A percentile compares a stretch with the other conserved stretches of the same genome.
Conservation (phyloP, 23 red algal species). For the Chondrus crispus region DNA sequence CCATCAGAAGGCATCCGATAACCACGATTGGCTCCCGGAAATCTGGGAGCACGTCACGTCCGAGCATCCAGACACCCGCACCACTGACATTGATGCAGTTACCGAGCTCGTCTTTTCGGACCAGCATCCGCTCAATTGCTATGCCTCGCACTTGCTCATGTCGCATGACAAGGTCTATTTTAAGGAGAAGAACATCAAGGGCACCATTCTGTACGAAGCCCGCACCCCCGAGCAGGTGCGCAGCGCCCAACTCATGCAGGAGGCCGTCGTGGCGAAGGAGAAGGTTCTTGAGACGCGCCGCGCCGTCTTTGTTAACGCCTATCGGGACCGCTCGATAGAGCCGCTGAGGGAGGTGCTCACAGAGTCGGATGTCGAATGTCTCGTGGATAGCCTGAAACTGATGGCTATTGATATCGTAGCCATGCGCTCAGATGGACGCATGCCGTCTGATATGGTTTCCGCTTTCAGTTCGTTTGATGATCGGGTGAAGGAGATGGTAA, state of each 20-base stretch:
- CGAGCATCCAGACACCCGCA: background rate
- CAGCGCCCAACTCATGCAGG: background rate
- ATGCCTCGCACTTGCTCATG: slow-evolving; percentile 47
- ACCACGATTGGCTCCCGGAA: slow-evolving; percentile 42
- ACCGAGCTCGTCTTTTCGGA: slow-evolving; percentile 43
- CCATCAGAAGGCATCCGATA: background rate
- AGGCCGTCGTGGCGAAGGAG: slow-evolving; percentile 1
- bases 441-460: background rate
- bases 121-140: background rate
- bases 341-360: background rate
- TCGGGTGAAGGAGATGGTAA: background rate
- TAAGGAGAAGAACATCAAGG: slow-evolving; percentile 42
- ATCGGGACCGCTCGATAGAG: slow-evolving; percentile 1
- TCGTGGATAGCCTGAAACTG: background rate
- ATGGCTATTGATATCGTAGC: slow-evolving; percentile 34
- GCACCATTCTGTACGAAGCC: slow-evolving; percentile 31
- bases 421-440: background rate
- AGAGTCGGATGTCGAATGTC: background rate
- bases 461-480: slow-evolving; percentile 4
- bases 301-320: background rate
- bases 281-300: background rate
- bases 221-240: slow-evolving; percentile 5
- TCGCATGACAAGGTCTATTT: slow-evolving; percentile 33
- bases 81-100: background rate
- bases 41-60: slow-evolving; percentile 33